phyloP scores from a whole-genome alignment of 768 basidiomycete species.

The Kondoa subrosea region DNA sequence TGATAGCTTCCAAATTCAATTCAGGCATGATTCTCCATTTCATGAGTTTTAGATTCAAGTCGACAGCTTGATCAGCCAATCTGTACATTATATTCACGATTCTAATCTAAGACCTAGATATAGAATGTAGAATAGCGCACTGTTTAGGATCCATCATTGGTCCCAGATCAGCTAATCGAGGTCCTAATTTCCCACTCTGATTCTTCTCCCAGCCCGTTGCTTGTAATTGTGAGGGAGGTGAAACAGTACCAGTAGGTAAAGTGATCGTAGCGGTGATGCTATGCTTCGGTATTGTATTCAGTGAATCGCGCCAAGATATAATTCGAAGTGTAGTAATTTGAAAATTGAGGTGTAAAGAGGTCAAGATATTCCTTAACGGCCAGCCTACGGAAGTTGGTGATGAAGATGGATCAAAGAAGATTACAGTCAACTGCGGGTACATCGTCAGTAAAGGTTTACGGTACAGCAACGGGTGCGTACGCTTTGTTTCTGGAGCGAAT shows the following conservation, averaged over 20 bases:
- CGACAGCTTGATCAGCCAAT: constrained; percentile 90
- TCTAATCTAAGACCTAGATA: background rate
- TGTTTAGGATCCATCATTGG: constrained; percentile 88
- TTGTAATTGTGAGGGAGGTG: constrained; percentile 33
- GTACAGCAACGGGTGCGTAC: background rate
- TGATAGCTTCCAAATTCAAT: constrained; percentile 74
- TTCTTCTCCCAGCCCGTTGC: constrained; percentile 97
- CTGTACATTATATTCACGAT: constrained; percentile 34
- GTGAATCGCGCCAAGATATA: constrained; percentile 55
- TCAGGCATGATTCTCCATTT: constrained; percentile 85
- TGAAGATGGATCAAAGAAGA: constrained; percentile 73
- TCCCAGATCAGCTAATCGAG: constrained; percentile 72
- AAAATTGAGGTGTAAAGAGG: constrained; percentile 53
- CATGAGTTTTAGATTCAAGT: constrained; percentile 93
- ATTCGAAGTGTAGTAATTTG: constrained; percentile 41
- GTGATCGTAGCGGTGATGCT: constrained; percentile 1
- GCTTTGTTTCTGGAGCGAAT: background rate
- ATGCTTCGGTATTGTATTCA: background rate
- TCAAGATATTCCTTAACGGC: constrained; percentile 82
- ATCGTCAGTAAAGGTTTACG: background rate
- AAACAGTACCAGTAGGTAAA: background rate
- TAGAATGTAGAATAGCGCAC: constrained; percentile 33
- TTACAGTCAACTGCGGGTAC: constrained; percentile 36
- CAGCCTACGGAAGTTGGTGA: constrained; percentile 59
- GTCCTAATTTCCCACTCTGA: constrained; percentile 64